These are phyloP conservation scores for Ballota nigra DNA, from an alignment of 257 asterid genomes.

Conservation along the genomic window DNA sequence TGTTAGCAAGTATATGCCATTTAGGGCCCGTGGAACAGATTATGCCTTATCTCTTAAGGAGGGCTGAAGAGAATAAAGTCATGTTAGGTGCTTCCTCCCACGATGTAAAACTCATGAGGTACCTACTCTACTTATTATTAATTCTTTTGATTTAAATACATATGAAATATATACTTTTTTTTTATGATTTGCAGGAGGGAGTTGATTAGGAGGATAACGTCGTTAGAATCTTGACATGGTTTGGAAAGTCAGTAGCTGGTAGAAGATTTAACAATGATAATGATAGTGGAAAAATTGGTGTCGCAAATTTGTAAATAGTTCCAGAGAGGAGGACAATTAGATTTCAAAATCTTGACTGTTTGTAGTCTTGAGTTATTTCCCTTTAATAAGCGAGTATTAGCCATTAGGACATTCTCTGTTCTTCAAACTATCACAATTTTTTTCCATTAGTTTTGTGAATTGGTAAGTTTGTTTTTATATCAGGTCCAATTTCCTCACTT, in stretches of 20 bases:
- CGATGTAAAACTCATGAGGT: constrained; percentile 71
- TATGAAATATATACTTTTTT: too few species aligned
- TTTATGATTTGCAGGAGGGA: constrained; percentile 47
- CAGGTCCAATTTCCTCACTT: too few species aligned
- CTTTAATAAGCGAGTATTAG: too few species aligned
- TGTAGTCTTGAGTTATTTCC: too few species aligned
- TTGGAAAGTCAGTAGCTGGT: background rate
- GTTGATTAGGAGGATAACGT: constrained; percentile 45
- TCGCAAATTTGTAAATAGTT: constrained; percentile 21
- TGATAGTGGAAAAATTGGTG: background rate
- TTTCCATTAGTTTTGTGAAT: background rate
- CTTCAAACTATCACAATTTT: too few species aligned
- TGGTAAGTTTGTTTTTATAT: too few species aligned
- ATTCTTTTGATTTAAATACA: too few species aligned
- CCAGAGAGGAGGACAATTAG: background rate
- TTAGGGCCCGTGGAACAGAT: constrained; percentile 85
- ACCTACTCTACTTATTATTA: too few species aligned
- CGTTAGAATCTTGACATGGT: background rate
- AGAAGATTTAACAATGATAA: background rate
- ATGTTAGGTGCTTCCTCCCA: constrained; percentile 52
- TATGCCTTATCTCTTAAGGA: constrained; percentile 79
- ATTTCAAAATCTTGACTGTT: background rate
- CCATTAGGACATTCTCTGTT: too few species aligned
- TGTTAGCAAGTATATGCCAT: constrained; percentile 83
- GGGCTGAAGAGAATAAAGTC: constrained; percentile 96